phyloP scores from a whole-genome alignment of 495 filamentous ascomycete species.

The Trichoderma parareesei region DNA sequence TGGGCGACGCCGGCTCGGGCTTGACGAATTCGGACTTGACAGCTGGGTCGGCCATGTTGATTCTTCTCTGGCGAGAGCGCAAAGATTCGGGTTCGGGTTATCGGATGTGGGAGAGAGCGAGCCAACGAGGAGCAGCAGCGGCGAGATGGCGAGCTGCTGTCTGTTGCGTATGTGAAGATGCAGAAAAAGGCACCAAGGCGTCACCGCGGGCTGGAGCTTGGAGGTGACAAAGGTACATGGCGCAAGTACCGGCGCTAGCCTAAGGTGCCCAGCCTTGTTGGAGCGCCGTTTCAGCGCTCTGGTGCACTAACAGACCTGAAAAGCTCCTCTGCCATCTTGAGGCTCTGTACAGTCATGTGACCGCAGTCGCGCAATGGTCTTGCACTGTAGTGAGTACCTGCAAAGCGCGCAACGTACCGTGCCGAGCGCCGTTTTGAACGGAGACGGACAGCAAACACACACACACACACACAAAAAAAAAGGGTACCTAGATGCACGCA shows the following conservation, averaged over 20 bases:
- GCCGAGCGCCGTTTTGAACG: no score
- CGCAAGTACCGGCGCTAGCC: not conserved
- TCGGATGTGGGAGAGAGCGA: not conserved
- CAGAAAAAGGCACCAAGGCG: not conserved
- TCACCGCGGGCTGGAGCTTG: not conserved
- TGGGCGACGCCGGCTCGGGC: conserved; percentile 54
- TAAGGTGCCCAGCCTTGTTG: not conserved
- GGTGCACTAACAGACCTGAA: not conserved
- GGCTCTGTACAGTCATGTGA: no score
- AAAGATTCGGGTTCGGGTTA: not conserved
- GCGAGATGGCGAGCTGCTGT: not conserved
- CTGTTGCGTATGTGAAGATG: not conserved
- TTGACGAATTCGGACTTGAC: conserved; percentile 53
- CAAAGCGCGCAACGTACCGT: no score
- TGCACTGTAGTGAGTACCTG: no score
- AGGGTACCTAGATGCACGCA: no score
- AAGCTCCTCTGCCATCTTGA: no score
- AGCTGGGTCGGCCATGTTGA: conserved; percentile 31
- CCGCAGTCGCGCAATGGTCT: no score
- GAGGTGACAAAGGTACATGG: not conserved
- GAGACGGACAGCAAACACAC: no score
- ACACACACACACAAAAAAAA: no score
- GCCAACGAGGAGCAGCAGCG: not conserved
- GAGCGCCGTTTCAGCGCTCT: not conserved
- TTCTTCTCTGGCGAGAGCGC: not conserved